These are phyloP conservation scores for Fusarium albosuccineum DNA, from an alignment of 2,329 filamentous ascomycete genomes.

Conservation along the genomic window DNA sequence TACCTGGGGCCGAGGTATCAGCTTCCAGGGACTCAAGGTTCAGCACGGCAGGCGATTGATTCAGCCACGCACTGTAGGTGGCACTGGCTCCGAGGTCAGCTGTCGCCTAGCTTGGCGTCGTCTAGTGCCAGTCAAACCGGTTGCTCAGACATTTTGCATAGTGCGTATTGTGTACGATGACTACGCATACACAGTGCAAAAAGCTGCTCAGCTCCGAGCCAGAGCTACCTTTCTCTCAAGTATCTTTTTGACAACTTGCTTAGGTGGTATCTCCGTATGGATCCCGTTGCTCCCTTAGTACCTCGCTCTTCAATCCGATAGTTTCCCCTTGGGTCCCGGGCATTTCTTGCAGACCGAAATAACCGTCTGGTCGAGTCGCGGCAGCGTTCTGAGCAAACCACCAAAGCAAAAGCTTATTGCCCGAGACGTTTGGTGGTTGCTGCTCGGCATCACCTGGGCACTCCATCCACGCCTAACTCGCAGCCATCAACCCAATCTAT, in stretches of 20 bases:
- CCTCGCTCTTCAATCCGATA: conserved; percentile 18
- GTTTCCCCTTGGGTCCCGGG: conserved; percentile 9
- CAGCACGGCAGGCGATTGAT: conserved; percentile 1
- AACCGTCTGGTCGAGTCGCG: conserved; percentile 22
- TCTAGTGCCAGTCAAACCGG: neutral
- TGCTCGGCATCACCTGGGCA: conserved; percentile 26
- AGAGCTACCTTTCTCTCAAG: conserved; percentile 14
- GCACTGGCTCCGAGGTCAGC: conserved; percentile 20
- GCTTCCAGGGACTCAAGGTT: conserved; percentile 21
- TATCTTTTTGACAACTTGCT: conserved; percentile 6
- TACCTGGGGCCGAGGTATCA: conserved; percentile 20
- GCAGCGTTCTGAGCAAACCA: conserved; percentile 13
- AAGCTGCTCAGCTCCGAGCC: neutral
- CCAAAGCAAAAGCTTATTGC: conserved; percentile 24
- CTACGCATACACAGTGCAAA: conserved; percentile 13
- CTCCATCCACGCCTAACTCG: conserved; percentile 7
- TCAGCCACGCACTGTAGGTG: conserved; percentile 5
- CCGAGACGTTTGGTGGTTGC: conserved; percentile 10
- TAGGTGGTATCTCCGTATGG: conserved; percentile 5
- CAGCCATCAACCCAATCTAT: conserved; percentile 31
- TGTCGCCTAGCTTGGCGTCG: conserved; percentile 1
- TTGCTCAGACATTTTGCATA: neutral
- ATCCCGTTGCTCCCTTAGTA: conserved; percentile 16
- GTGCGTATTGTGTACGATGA: conserved; percentile 3
- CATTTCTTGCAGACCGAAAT: conserved; percentile 12